Evolutionary conservation across 352 stramenopile species (phyloP).

Genomic region (Lagenidium sp.): DNA sequence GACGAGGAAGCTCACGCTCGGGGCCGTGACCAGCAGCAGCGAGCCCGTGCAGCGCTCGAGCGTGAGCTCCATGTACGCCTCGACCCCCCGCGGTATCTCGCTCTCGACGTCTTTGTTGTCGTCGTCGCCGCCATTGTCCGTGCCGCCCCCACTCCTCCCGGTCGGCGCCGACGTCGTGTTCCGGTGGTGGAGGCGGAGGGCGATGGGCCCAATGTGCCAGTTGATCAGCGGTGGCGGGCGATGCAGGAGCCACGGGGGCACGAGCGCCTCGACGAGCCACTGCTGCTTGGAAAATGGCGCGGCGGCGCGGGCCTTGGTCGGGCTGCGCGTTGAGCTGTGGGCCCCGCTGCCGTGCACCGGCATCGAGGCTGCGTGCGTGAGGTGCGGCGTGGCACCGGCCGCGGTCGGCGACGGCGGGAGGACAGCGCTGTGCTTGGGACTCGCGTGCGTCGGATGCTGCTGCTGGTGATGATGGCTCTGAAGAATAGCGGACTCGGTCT

Average conservation of each 20-base stretch:
- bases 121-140: too few relatives aligned
- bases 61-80: conserved; percentile 27
- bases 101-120: too few relatives aligned
- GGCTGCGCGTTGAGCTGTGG: conserved; percentile 11
- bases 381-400: not conserved
- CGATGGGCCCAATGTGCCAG: conserved; percentile 41
- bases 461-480: too few relatives aligned
- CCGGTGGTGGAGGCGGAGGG: conserved; percentile 25
- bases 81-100: not conserved
- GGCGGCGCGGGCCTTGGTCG: conserved; percentile 8
- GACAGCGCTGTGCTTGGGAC: too few relatives aligned
- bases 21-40: conserved; percentile 21
- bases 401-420: conserved; percentile 7
- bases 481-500: too few relatives aligned
- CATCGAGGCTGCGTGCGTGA: conserved; percentile 13
- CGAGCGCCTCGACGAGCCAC: conserved; percentile 24
- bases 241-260: conserved; percentile 19
- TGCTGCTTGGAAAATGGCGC: conserved; percentile 10
- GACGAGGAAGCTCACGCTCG: conserved; percentile 29
- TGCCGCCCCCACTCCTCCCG: too few relatives aligned
- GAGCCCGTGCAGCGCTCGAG: conserved; percentile 40
- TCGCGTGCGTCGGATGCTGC: too few relatives aligned
- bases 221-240: conserved; percentile 36
- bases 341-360: conserved; percentile 11
- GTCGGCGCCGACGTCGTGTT: conserved; percentile 2